Evolutionary conservation across 495 filamentous ascomycete genomes (phyloP).

Genomic region (Aspergillus olivimuriae): DNA sequence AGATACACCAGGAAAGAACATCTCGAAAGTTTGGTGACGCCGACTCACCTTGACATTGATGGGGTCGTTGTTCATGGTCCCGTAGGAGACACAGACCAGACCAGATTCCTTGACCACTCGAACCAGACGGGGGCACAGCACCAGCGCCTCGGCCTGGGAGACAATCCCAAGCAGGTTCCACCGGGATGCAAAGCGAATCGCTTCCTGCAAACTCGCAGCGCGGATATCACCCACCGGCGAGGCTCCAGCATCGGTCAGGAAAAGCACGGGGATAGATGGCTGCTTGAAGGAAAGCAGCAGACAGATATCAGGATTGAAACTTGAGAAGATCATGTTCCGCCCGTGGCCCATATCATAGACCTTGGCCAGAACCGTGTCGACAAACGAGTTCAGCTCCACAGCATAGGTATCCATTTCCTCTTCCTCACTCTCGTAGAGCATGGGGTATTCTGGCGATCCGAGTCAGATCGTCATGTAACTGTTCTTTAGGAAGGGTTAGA

Average conservation of each 20-base stretch:
- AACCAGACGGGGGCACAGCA: constrained; percentile 83
- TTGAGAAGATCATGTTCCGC: constrained; percentile 88
- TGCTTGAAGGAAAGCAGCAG: constrained; percentile 92
- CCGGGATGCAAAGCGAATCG: constrained; percentile 82
- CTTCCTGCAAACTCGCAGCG: constrained; percentile 90
- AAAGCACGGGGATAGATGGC: constrained; percentile 89
- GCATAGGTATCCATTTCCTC: constrained; percentile 97
- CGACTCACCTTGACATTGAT: constrained; percentile 70
- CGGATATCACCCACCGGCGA: constrained; percentile 76
- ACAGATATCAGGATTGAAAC: constrained; percentile 96
- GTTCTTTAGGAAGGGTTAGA: constrained; percentile 12
- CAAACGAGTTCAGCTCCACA: constrained; percentile 94
- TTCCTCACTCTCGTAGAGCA: constrained; percentile 89
- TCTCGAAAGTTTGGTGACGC: not conserved
- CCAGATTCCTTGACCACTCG: constrained; percentile 94
- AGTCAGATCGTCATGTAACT: constrained; percentile 27
- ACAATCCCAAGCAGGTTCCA: constrained; percentile 97
- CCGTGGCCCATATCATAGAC: constrained; percentile 71
- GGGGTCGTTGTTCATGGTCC: constrained; percentile 78
- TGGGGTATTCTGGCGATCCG: constrained; percentile 69
- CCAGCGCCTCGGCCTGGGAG: constrained; percentile 72
- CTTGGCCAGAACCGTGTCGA: constrained; percentile 83
- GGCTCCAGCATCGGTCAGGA: constrained; percentile 83
- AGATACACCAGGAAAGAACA: not conserved
- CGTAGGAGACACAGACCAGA: constrained; percentile 94